A percentile compares a stretch with the other conserved stretches of the same genome.
Evolutionary conservation across 805 yeast genomes (phyloP).

Genomic region (Diddensiella caesifluorescens): DNA sequence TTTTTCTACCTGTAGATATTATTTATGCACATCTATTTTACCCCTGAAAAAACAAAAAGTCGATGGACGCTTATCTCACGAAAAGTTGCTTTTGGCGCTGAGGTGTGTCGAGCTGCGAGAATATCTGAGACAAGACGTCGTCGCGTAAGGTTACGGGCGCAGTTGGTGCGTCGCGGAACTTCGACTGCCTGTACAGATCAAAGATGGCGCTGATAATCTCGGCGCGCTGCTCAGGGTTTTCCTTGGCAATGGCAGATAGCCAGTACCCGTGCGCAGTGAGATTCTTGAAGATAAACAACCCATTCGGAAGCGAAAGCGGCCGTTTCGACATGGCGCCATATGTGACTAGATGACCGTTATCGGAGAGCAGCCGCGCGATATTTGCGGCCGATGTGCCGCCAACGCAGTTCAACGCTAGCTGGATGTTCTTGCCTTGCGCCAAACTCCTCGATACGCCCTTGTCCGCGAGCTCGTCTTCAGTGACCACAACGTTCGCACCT

Average conservation of each 20-base stretch:
- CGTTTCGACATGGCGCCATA: constrained; percentile 98
- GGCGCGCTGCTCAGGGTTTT: constrained; percentile 55
- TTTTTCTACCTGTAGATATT: too few species aligned
- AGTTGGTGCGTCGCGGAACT: neutral
- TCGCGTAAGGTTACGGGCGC: neutral
- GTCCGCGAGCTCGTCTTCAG: constrained; percentile 77
- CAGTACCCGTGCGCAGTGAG: constrained; percentile 85
- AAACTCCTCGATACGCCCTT: constrained; percentile 47
- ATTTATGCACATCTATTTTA: too few species aligned
- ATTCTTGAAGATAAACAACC: constrained; percentile 84
- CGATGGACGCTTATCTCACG: too few species aligned
- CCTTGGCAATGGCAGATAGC: constrained; percentile 67
- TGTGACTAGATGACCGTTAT: constrained; percentile 73
- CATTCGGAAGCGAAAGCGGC: constrained; percentile 88
- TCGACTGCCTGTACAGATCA: constrained; percentile 39
- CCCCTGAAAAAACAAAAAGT: too few species aligned
- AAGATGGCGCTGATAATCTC: constrained; percentile 52
- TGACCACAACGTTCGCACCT: constrained; percentile 87
- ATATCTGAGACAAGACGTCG: neutral
- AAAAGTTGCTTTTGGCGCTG: too few species aligned
- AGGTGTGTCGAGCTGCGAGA: too few species aligned
- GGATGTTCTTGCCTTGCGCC: constrained; percentile 50
- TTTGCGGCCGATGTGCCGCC: constrained; percentile 85
- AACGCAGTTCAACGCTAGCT: constrained; percentile 83
- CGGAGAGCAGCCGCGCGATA: constrained; percentile 73